Base-by-base conservation (phyloP, 768 basidiomycete species). In the Rhodotorula taiwanensis region DNA sequence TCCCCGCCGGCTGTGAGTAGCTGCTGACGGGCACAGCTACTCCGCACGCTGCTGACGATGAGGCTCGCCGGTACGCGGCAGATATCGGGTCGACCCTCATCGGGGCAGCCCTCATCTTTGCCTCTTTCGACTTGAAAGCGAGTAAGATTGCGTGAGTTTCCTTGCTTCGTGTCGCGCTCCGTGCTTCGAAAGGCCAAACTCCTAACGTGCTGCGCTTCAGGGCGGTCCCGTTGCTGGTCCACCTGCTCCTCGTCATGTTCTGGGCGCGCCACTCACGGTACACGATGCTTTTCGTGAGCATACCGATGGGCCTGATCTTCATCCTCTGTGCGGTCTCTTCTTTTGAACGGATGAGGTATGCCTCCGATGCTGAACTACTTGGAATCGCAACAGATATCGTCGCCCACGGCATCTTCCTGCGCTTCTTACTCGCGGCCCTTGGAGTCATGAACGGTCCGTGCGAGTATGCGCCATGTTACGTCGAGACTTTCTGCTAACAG, bases 51-150 rank as follows among this genome's bases (percentile, higher is more conserved):
- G n/a, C n/a, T n/a, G n/a, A n/a, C n/a, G n/a, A n/a, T n/a, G n/a
- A n/a, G n/a, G n/a, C n/a, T n/a, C n/a, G n/a, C n/a, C n/a, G n/a
- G n/a, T n/a, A 39, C 36, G 36, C 36, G 36, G 7, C 49, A 67
- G 66, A 68, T 34, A 58, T 64, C 27, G 67, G 67, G 25, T 58
- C 55, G 15, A 63, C 67, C 4, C 30, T 55, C 15, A 68, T 68
- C 59, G 67, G 62, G 9, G 28, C 52, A 5, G 51, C 34, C 2
- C 53, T 68, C 25, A 64, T 68, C 62, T 68, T 64, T 25, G 58
- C 59, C 10, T 39, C 45, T 13, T 68, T 68, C 50, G 62, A 68
- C 52, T 52, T 57, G 27, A 60, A 60, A 21, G 67, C 67, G 1
- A 30, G 34, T 5, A 64, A 64, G 36, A 68, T 68, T 18, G 67